Evolutionary conservation across 2,329 filamentous ascomycete species (phyloP).

Genomic region (Colletotrichum camelliae): DNA sequence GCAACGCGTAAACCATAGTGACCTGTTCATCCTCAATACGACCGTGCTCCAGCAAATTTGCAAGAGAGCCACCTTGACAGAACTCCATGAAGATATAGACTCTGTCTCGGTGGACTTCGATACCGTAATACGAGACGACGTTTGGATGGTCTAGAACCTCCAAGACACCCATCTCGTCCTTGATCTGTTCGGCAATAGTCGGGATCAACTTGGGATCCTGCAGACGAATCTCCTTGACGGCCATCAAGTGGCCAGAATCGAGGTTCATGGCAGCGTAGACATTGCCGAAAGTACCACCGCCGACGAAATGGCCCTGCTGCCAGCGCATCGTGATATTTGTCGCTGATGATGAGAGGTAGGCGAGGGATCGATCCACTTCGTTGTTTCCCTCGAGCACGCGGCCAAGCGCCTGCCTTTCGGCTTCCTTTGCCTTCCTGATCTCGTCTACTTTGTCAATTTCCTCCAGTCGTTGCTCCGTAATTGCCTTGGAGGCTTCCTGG

Average conservation of each 20-base stretch:
- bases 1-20: constrained; percentile 94
- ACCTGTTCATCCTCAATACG: constrained; percentile 98
- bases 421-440: constrained; percentile 76
- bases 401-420: constrained; percentile 86
- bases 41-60: constrained; percentile 88
- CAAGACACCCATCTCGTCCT: constrained; percentile 95
- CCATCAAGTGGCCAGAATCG: constrained; percentile 95
- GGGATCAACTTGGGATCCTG: constrained; percentile 97
- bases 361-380: constrained; percentile 93
- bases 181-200: constrained; percentile 90
- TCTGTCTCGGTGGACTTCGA: constrained; percentile 96
- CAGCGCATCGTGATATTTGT: constrained; percentile 96
- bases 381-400: constrained; percentile 93
- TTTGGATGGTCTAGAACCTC: constrained; percentile 97
- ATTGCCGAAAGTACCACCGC: constrained; percentile 94
- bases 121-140: constrained; percentile 96
- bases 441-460: constrained; percentile 81
- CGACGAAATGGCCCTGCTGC: constrained; percentile 99
- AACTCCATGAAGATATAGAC: constrained; percentile 99
- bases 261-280: constrained; percentile 98
- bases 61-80: constrained; percentile 92
- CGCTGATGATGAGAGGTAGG: constrained; percentile 90
- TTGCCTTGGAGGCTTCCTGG: constrained; percentile 79
- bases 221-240: constrained; percentile 96
- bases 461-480: constrained; percentile 77